Evolutionary conservation across 108 stramenopile species (phyloP).

Genomic region (Fragilariopsis cylindrus): DNA sequence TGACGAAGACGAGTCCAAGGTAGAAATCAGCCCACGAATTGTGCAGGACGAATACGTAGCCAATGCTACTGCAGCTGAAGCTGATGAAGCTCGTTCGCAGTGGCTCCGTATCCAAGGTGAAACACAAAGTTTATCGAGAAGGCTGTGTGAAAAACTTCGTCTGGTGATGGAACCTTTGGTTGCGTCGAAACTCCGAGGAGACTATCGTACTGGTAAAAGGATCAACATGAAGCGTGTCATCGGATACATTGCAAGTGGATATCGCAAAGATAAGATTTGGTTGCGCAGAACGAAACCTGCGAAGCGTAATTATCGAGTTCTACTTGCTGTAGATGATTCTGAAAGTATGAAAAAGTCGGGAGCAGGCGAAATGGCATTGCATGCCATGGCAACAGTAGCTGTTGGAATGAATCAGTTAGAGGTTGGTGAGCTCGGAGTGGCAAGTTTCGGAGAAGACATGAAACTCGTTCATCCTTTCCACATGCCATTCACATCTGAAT

Average conservation of each 20-base stretch:
- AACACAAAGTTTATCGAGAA: conserved; percentile 73
- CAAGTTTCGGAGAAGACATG: conserved; percentile 91
- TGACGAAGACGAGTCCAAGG: conserved; percentile 14
- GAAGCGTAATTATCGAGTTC: conserved; percentile 94
- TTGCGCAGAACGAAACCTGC: conserved; percentile 98
- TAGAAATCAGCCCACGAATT: conserved; percentile 5
- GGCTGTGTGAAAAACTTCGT: conserved; percentile 97
- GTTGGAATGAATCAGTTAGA: conserved; percentile 95
- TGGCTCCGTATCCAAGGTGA: conserved; percentile 78
- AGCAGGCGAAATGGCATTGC: conserved; percentile 90
- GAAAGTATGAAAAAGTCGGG: conserved; percentile 93
- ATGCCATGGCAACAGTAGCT: conserved; percentile 88
- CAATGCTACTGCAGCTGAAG: conserved; percentile 39
- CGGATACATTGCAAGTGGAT: conserved; percentile 97
- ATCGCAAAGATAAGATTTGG: conserved; percentile 99
- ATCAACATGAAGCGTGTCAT: conserved; percentile 99
- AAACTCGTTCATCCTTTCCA: conserved; percentile 89
- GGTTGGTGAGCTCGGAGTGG: conserved; percentile 93
- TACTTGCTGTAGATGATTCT: conserved; percentile 97
- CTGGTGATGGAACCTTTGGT: conserved; percentile 96
- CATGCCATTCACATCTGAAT: conserved; percentile 87
- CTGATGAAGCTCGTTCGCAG: conserved; percentile 51
- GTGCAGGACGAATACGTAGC: conserved; percentile 52
- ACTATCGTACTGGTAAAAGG: conserved; percentile 97
- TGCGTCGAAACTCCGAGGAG: conserved; percentile 94